Base-by-base conservation (phyloP, 2,329 filamentous ascomycete genomes). In the Aspergillus piperis region DNA sequence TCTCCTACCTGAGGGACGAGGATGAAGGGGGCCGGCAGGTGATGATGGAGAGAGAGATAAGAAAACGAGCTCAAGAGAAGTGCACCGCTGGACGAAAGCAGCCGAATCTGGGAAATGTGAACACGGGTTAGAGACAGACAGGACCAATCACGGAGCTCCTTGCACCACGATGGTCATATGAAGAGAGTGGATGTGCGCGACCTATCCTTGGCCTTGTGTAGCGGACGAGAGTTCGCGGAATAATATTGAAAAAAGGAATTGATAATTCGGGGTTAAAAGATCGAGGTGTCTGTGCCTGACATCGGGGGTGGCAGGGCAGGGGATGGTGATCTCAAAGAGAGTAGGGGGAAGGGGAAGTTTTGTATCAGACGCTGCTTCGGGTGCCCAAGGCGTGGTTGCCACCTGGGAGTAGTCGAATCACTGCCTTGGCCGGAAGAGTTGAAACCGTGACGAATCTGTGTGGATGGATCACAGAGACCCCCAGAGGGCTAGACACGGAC, bases 121-220 rank as follows among this genome's bases (percentile, higher is more conserved):
- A 15, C 25, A 42, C 48, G 53, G 58, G 57, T 51, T 61, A 58
- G 50, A 62, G 62, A 59, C 56, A 59, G 60, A 19, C 32, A 62
- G 50, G 39, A 39, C 58, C 60, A 65, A 64, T 59, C 36, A 59
- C 57, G 53, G 57, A 54, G 49, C 52, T 53, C 41, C 41, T 52
- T 17, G 30, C 49, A 53, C 52, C 48, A 52, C 17, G n/a, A 41
- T 53, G 58, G 60, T 66, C 66, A 65, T 64, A 67, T 66, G 64
- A 62, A 64, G 47, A 62, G 10, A 62, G 50, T 51, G 55, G 57
- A 59, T 58, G 38, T 58, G 61, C 39, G 52, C 57, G 57, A 66
- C 60, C 63, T 59, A 38, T 61, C 47, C 50, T 54, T 44, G 21
- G 53, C 32, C 19, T 32, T 64, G 63, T 68, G 62, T 64, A 63